phyloP scores from a whole-genome alignment of 306 rosid genomes.

The Citrullus mucosospermus region DNA sequence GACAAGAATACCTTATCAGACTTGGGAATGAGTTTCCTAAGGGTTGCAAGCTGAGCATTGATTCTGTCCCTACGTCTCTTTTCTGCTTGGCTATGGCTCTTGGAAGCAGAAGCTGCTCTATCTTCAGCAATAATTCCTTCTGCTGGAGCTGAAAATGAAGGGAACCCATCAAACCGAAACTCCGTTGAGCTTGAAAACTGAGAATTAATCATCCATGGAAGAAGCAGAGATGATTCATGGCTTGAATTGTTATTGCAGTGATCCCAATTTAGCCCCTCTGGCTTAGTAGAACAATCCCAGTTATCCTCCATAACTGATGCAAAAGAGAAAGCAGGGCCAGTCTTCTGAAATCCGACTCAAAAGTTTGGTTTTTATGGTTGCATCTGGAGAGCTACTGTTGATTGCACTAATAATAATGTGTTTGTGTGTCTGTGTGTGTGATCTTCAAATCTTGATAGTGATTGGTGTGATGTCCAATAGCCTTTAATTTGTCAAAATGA shows the following conservation, averaged over 20 bases:
- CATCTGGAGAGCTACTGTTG: conserved; percentile 31
- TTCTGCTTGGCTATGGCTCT: conserved; percentile 93
- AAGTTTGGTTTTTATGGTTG: conserved; percentile 31
- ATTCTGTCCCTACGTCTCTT: conserved; percentile 89
- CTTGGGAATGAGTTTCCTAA: conserved; percentile 79
- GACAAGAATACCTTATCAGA: conserved; percentile 65
- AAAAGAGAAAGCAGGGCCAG: neutral
- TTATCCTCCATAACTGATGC: conserved; percentile 1
- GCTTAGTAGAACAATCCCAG: conserved; percentile 1
- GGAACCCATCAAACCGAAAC: conserved; percentile 33
- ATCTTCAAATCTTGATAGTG: conserved; percentile 41
- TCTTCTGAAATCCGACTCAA: conserved; percentile 13
- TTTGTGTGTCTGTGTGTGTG: conserved; percentile 20
- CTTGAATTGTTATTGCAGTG: conserved; percentile 13
- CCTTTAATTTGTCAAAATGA: conserved; percentile 46
- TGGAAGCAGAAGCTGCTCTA: conserved; percentile 56
- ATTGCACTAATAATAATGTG: conserved; percentile 23
- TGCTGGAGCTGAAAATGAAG: conserved; percentile 28
- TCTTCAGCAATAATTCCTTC: conserved; percentile 29
- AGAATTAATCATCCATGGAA: conserved; percentile 26
- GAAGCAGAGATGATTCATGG: conserved; percentile 26
- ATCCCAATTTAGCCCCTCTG: conserved; percentile 13
- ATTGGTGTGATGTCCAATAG: conserved; percentile 38
- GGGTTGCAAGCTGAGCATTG: conserved; percentile 84
- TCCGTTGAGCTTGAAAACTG: conserved; percentile 27